These are phyloP conservation scores for Keithomyces neogunnii DNA, from an alignment of 2,329 filamentous ascomycete species.

Conservation along the genomic window DNA sequence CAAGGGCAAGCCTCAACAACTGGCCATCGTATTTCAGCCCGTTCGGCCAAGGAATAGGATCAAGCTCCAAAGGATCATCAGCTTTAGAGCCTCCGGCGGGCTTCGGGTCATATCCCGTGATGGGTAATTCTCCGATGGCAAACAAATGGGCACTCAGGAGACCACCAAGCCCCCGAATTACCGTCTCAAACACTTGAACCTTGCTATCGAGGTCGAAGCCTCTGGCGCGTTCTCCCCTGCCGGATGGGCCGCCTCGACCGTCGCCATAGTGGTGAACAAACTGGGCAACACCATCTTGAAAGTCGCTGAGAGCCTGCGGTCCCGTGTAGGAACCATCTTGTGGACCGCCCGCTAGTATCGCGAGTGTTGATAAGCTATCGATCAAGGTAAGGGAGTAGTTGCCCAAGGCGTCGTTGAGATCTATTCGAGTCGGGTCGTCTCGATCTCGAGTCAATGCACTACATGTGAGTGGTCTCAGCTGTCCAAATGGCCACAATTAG, in stretches of 20 bases:
- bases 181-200: conserved; percentile 97
- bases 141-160: conserved; percentile 90
- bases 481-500: not conserved
- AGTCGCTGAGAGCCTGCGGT: conserved; percentile 53
- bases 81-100: conserved; percentile 15
- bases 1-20: conserved; percentile 77
- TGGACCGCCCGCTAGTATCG: conserved; percentile 76
- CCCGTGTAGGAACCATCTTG: conserved; percentile 27
- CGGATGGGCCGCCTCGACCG: conserved; percentile 59
- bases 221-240: conserved; percentile 61
- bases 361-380: conserved; percentile 89
- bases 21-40: conserved; percentile 83
- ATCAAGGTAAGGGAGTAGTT: conserved; percentile 96
- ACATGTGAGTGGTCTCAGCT: conserved; percentile 82
- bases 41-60: conserved; percentile 62
- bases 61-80: conserved; percentile 36
- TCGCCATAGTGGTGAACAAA: conserved; percentile 83
- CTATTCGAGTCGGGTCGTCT: conserved; percentile 69
- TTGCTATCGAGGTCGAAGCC: conserved; percentile 97
- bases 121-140: conserved; percentile 82
- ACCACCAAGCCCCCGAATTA: conserved; percentile 86
- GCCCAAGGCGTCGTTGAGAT: conserved; percentile 88
- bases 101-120: conserved; percentile 62
- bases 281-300: conserved; percentile 69
- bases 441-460: conserved; percentile 75